These are phyloP conservation scores for Curvularia verruculosa DNA, from an alignment of 2,329 filamentous ascomycete species.

Conservation along the genomic window DNA sequence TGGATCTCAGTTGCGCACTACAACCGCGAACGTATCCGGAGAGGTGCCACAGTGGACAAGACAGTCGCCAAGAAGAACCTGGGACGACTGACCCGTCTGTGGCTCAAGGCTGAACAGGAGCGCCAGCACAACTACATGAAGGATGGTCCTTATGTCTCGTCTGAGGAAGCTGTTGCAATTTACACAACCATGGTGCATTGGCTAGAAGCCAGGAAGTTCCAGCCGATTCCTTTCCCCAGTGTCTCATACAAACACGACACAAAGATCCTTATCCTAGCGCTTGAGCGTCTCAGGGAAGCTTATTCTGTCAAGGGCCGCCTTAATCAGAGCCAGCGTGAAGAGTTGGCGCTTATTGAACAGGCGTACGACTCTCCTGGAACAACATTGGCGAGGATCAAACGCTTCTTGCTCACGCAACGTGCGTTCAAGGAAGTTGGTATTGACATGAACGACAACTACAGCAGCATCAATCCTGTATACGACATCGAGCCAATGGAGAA, in stretches of 20 bases:
- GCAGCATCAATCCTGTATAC: constrained; percentile 97
- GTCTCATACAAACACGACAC: constrained; percentile 99
- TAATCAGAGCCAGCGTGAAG: constrained; percentile 97
- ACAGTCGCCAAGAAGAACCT: constrained; percentile 99
- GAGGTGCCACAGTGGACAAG: constrained; percentile 97
- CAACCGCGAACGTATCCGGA: constrained; percentile 94
- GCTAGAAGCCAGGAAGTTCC: constrained; percentile 97
- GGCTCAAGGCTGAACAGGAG: constrained; percentile 98
- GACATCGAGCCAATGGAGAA: constrained; percentile 99
- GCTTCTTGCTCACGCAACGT: constrained; percentile 93
- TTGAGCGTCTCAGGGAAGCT: constrained; percentile 90
- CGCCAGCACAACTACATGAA: constrained; percentile 99
- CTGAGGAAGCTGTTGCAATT: constrained; percentile 96
- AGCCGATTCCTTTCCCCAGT: constrained; percentile 96
- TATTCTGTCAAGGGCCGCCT: constrained; percentile 97
- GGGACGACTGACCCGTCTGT: constrained; percentile 89
- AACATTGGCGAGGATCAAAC: constrained; percentile 93
- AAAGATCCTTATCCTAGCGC: constrained; percentile 93
- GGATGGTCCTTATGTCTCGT: constrained; percentile 97
- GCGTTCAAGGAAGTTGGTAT: constrained; percentile 99
- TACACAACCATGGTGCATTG: constrained; percentile 99
- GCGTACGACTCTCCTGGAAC: constrained; percentile 98
- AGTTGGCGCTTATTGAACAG: constrained; percentile 94
- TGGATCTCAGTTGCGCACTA: constrained; percentile 99
- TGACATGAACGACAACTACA: constrained; percentile 99